Evolutionary conservation across 495 filamentous ascomycete species (phyloP), one percentile per base, ranked within the genome.

Genomic region (Lichina pygmaea): DNA sequence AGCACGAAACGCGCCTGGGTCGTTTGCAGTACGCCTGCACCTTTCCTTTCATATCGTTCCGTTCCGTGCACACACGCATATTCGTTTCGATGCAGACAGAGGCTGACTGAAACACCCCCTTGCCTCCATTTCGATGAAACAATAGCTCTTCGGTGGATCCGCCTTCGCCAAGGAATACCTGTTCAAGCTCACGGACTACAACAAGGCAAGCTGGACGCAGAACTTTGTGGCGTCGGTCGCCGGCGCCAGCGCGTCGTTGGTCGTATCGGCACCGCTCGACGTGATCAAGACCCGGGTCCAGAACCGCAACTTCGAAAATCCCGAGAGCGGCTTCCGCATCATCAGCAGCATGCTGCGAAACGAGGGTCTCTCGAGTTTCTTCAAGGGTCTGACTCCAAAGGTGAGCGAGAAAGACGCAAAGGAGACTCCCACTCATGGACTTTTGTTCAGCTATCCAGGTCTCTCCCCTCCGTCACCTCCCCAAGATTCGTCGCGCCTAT

Each of bases 261-360:
- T 99, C 36, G 84, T 99, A 4, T 94, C 86, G 34, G 89, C 86
- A 12, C 89, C 89, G 15, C 70, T 99, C 43, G 89, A 99, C 55
- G 89, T 99, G 54, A 91, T 99, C 70, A 99, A 99, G 70, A 99
- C 89, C 45, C 73, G 89, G 56, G 95, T 99, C 57, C 89, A 99
- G 66, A 99, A 95, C 66, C 73, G 81, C 57, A 95, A 99, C 65
- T 99, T 99, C 58, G 91, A 99, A 49, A 82, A 89, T 66, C 85
- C 83, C 48, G 85, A 94, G 66, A 78, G 78, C 50, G 89, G 89
- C 42, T 83, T 93, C 73, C 71, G 71, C 49, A 94, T 99, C 54
- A 60, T 83, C 44, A 71, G 73, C 16, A 93, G 81, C 53, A 99
- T 99, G 89, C 67, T 77, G 42, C 76, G 72, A 68, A 70, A 91